Evolutionary conservation across 2,329 filamentous ascomycete genomes (phyloP), one percentile per base, ranked within the genome.

Genomic region (Chaetomium strumarium): DNA sequence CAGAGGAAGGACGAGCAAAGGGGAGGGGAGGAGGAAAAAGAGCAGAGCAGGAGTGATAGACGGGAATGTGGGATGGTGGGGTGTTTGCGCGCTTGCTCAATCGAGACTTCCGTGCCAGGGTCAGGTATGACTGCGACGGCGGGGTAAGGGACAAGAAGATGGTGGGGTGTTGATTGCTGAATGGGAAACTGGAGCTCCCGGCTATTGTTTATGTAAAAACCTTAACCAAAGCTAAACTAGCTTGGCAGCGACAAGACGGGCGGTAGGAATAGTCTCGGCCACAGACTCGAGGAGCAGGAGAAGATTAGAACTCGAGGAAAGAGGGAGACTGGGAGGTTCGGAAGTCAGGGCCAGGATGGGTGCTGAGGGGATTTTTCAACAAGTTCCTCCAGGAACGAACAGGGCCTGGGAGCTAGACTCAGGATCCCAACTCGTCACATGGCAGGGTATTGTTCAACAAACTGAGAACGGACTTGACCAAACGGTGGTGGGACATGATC

Each of bases 91-190:
- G 50, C 17, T n/a, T 45, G 17, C 29, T 44, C 34, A 14, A 37
- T 30, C 29, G 33, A 19, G 24, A 7, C 24, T 45, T 30, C 48
- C 49, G 12, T 10, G 17, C 9, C 50, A 53, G 36, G 53, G 31
- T 33, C 31, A 8, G 55, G 47, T 58, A 55, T 56, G 56, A 58
- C 53, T 52, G 50, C 30, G 49, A 58, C 56, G 50, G 56, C 56
- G 56, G 56, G 56, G 56, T 58, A 53, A 49, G 34, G 7, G 33
- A 56, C 46, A 51, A 37, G 52, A 51, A 37, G 52, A 49, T 53
- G 46, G 56, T 57, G 56, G 56, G 56, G 54, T 56, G 16, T 37
- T 8, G 34, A n/a, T 16, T 13, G n/a, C n/a, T n/a, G 34, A n/a
- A 37, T 37, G 34, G 34, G 7, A 43, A 34, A 30, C 31, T 36